Percentiles rank a stretch among this genome's conserved stretches.
phyloP scores from a whole-genome alignment of 768 basidiomycete species.

The Calocybe cyanea region DNA sequence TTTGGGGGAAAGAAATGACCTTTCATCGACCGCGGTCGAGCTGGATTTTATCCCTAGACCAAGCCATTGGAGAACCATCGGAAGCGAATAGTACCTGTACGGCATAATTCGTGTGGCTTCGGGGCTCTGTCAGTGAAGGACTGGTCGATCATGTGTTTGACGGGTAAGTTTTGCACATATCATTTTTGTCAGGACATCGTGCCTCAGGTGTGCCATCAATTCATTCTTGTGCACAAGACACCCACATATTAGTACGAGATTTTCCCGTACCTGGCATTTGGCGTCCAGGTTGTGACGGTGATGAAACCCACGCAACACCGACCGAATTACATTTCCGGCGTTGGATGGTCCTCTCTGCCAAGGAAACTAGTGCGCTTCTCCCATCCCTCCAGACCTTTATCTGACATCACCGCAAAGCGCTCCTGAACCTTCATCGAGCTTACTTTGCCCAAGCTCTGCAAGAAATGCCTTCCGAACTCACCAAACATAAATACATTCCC shows the following conservation, averaged over 20 bases:
- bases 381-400: neutral
- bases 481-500: conserved; percentile 59
- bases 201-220: too few species aligned
- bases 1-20: neutral
- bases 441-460: conserved; percentile 67
- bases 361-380: conserved; percentile 43
- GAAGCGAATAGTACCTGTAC: conserved; percentile 6
- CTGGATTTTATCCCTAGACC: neutral
- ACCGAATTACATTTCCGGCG: conserved; percentile 34
- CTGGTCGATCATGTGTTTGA: neutral
- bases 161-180: neutral
- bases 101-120: neutral
- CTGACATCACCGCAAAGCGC: conserved; percentile 29
- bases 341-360: conserved; percentile 38
- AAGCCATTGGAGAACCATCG: neutral
- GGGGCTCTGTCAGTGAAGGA: too few species aligned
- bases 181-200: too few species aligned
- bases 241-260: too few species aligned
- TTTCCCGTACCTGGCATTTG: conserved; percentile 48
- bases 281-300: conserved; percentile 31
- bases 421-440: conserved; percentile 62
- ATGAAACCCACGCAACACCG: conserved; percentile 10
- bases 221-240: too few species aligned
- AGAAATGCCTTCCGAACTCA: conserved; percentile 52
- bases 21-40: neutral